A percentile compares a stretch with the other conserved stretches of the same genome.
Evolutionary conservation across 2,329 filamentous ascomycete genomes (phyloP).

Genomic region (Curvularia sp.): DNA sequence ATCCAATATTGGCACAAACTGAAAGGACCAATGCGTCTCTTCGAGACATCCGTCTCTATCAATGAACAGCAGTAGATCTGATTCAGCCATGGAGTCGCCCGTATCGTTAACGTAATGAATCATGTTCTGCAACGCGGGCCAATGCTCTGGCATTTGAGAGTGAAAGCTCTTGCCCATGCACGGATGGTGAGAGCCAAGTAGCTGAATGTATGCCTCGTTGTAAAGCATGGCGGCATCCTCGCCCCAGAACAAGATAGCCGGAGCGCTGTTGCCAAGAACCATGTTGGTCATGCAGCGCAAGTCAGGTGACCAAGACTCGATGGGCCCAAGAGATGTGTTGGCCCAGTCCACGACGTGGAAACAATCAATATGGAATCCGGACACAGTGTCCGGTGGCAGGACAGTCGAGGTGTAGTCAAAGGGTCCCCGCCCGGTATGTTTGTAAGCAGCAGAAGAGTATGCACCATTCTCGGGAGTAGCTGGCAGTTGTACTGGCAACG

Average conservation of each 20-base stretch:
- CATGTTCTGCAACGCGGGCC: slow-evolving; percentile 33
- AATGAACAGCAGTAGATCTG: slow-evolving; percentile 77
- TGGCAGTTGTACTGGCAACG: not conserved
- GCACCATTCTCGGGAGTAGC: not conserved
- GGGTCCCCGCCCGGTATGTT: slow-evolving; percentile 7
- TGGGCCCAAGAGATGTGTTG: slow-evolving; percentile 73
- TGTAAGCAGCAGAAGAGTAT: not conserved
- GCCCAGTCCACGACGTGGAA: slow-evolving; percentile 75
- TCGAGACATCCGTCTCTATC: slow-evolving; percentile 71
- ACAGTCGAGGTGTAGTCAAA: slow-evolving; percentile 27
- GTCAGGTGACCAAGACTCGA: slow-evolving; percentile 72
- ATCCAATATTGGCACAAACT: slow-evolving; percentile 75
- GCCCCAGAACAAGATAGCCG: slow-evolving; percentile 67
- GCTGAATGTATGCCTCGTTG: slow-evolving; percentile 47
- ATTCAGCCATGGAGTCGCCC: slow-evolving; percentile 44
- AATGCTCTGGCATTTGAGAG: slow-evolving; percentile 76
- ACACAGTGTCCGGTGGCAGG: not conserved
- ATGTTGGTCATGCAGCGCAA: slow-evolving; percentile 78
- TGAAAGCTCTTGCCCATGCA: slow-evolving; percentile 64
- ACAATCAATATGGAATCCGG: slow-evolving; percentile 67
- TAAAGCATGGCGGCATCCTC: slow-evolving; percentile 48
- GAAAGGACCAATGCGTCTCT: slow-evolving; percentile 82
- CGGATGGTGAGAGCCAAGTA: slow-evolving; percentile 57
- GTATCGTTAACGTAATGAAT: slow-evolving; percentile 33
- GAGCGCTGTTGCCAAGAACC: slow-evolving; percentile 64